Evolutionary conservation across 768 basidiomycete genomes (phyloP).

Genomic region (Russula griseocarnosa): DNA sequence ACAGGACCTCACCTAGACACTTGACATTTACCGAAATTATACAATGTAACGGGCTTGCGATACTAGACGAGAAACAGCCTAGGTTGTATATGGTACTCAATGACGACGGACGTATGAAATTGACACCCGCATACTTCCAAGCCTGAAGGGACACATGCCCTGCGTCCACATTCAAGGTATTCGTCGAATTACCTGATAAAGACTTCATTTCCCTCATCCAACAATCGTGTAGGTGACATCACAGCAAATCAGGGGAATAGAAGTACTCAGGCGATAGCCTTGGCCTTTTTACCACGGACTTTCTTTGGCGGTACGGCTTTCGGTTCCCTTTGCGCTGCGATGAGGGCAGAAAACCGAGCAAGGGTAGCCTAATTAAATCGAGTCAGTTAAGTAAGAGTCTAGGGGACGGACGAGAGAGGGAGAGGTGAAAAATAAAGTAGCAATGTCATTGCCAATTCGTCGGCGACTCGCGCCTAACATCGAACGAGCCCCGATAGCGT

Average conservation of each 20-base stretch:
- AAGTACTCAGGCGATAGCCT: neutral
- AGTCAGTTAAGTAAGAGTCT: neutral
- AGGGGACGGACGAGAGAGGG: constrained; percentile 10
- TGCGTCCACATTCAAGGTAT: neutral
- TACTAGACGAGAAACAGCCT: neutral
- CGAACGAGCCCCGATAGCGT: constrained; percentile 77
- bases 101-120: neutral
- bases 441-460: constrained; percentile 69
- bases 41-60: neutral
- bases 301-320: constrained; percentile 66
- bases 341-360: constrained; percentile 70
- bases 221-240: constrained; percentile 2
- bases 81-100: neutral
- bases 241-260: neutral
- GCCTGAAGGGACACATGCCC: neutral
- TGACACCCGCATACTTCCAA: neutral
- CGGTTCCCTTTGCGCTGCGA: constrained; percentile 66
- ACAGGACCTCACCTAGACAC: neutral
- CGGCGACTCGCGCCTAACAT: constrained; percentile 54
- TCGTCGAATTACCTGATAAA: neutral
- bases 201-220: neutral
- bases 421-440: constrained; percentile 28
- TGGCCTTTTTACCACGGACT: constrained; percentile 64
- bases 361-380: constrained; percentile 55
- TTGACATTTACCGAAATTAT: neutral